Conservation (phyloP, 352 stramenopile genomes). For the Phytophthora crassamura region DNA sequence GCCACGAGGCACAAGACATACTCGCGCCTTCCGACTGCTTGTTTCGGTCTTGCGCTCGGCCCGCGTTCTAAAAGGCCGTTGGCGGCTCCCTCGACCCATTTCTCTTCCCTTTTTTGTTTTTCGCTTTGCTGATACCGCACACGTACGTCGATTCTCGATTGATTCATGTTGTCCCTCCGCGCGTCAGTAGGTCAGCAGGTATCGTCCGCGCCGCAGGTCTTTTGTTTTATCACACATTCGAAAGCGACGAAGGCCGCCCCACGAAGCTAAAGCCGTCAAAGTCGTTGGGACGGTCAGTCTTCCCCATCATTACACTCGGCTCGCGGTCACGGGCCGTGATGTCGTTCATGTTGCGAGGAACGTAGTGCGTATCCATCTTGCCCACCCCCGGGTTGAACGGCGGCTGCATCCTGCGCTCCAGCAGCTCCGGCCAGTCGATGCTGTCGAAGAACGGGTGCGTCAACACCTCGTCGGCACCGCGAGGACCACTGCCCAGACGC, state of each 20-base stretch:
- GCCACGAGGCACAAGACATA: conserved; percentile 32
- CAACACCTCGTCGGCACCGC: conserved; percentile 90
- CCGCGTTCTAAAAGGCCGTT: conserved; percentile 44
- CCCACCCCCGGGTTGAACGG: conserved; percentile 91
- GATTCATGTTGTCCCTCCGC: conserved; percentile 6
- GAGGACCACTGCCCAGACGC: conserved; percentile 94
- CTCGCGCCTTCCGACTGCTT: conserved; percentile 30
- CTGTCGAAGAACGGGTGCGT: conserved; percentile 93
- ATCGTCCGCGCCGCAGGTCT: conserved; percentile 21
- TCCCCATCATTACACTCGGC: conserved; percentile 76
- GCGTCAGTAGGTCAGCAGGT: conserved; percentile 23
- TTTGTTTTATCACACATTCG: conserved; percentile 46
- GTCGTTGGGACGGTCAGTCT: conserved; percentile 71
- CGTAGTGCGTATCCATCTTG: conserved; percentile 89
- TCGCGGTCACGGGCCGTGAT: conserved; percentile 88
- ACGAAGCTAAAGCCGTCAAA: conserved; percentile 93
- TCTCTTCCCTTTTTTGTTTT: conserved; percentile 26
- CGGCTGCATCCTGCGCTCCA: conserved; percentile 82
- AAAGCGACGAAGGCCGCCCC: conserved; percentile 81
- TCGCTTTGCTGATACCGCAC: conserved; percentile 29
- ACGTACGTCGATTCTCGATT: conserved; percentile 21
- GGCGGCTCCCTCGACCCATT: conserved; percentile 35
- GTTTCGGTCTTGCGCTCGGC: conserved; percentile 33
- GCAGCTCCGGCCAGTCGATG: conserved; percentile 91
- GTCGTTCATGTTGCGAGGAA: conserved; percentile 87